Conservation (phyloP, 257 asterid species). For the Capsicum pubescens region DNA sequence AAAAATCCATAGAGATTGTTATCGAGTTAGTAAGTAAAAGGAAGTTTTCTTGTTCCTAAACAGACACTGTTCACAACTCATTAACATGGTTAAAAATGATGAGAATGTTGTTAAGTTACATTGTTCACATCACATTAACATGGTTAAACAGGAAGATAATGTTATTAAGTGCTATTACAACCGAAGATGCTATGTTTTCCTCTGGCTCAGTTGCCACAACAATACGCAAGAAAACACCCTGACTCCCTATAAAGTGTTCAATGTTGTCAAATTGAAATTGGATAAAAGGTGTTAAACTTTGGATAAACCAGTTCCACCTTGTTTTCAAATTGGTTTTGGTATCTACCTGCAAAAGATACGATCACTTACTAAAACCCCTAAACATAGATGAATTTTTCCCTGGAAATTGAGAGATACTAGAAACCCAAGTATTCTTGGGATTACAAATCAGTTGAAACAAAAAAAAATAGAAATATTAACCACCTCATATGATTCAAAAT, state of each 20-base stretch:
- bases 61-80: slow-evolving; percentile 51
- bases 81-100: not conserved
- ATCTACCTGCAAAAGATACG: not conserved
- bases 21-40: slow-evolving; percentile 29
- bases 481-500: not conserved
- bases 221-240: not conserved
- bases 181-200: not conserved
- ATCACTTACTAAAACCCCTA: not conserved
- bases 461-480: not conserved
- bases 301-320: not conserved
- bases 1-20: slow-evolving; percentile 53
- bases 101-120: too few species aligned
- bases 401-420: not conserved
- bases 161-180: too few species aligned
- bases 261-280: not conserved
- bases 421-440: not conserved
- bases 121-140: too few species aligned
- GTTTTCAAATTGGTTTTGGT: not conserved
- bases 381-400: not conserved
- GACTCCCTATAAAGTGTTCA: not conserved
- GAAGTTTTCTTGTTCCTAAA: slow-evolving; percentile 48
- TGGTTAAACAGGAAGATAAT: too few species aligned
- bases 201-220: not conserved
- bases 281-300: not conserved
- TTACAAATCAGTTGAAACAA: not conserved